Base-by-base conservation (phyloP, 352 stramenopile genomes). In the Globisporangium megalacanthum region DNA sequence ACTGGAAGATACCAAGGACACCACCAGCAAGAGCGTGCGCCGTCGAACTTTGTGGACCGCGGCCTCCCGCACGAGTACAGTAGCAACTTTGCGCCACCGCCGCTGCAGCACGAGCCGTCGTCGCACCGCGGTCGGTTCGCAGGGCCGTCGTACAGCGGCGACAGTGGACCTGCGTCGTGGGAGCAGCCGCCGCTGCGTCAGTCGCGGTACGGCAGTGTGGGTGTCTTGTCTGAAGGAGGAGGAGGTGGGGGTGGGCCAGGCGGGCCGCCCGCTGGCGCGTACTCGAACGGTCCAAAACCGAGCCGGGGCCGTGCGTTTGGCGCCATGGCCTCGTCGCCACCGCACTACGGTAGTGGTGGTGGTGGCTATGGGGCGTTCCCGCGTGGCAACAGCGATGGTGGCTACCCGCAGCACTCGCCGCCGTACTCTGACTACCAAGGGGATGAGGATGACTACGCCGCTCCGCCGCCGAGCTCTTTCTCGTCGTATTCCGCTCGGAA, bases 401-500 rank as follows among this genome's bases (percentile, higher is more conserved):
- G 17, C 7, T 54, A 64, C 33, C 62, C 62, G n/a, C 62, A 65
- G n/a, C 25, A 57, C 10, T 14, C 48, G n/a, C 36, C 39, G 31
- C 49, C 54, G 6, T 45, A 49, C 33, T 54, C 25, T 31, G 47
- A 11, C 46, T 61, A 39, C 19, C 55, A 54, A 39, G 49, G 46
- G 25, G 25, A 29, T 29, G 25, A 29, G 20, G 36, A 56, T 57
- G 56, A 62, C 41, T 62, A 62, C 45, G 37, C 36, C 41, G 39
- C 37, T 51, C 37, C 49, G 7, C 39, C 37, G 9, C 56, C 56
- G 41, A 56, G 41, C 55, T 46, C 29, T 19, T 48, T 48, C 42
- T 15, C 56, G n/a, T 62, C 56, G n/a, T 62, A 52, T 49, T 45
- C 49, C 31, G 29, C 31, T 62, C 56, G 56, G 56, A 62, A 52